Percentiles rank a stretch among this genome's conserved stretches.
Conservation (phyloP, 257 asterid species). For the Nicotiana otophora region DNA sequence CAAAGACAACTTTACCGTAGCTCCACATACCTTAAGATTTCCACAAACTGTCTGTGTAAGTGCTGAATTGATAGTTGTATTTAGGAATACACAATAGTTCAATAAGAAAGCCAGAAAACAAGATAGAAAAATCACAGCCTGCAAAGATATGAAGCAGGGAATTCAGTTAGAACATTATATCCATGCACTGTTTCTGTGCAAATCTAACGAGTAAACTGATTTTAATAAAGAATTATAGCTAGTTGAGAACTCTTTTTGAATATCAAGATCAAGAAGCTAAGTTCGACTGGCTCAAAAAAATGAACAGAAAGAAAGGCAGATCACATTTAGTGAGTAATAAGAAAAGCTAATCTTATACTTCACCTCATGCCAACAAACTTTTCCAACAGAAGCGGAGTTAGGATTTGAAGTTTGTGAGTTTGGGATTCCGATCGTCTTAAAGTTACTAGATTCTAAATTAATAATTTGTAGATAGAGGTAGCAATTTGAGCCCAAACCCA, state of each 20-base stretch:
- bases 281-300: not conserved
- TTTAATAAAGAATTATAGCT: not conserved
- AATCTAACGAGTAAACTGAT: not conserved
- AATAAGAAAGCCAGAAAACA: constrained; percentile 26
- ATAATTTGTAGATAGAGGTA: too few relatives aligned
- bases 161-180: not conserved
- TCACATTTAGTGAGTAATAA: not conserved
- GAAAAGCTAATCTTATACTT: not conserved
- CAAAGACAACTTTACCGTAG: too few relatives aligned
- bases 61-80: constrained; percentile 25
- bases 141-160: not conserved
- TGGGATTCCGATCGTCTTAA: too few relatives aligned
- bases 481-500: too few relatives aligned
- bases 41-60: constrained; percentile 23
- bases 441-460: too few relatives aligned
- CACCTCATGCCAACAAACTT: not conserved
- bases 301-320: not conserved
- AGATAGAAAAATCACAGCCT: constrained; percentile 21
- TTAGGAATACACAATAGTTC: constrained; percentile 17
- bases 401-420: too few relatives aligned
- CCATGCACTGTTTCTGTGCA: not conserved
- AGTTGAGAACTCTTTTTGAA: not conserved
- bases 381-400: not conserved
- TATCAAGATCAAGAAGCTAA: not conserved
- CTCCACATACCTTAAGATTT: constrained; percentile 17